Conservation (phyloP, 1,139 yeast species). For the Geotrichum aggregatum region DNA sequence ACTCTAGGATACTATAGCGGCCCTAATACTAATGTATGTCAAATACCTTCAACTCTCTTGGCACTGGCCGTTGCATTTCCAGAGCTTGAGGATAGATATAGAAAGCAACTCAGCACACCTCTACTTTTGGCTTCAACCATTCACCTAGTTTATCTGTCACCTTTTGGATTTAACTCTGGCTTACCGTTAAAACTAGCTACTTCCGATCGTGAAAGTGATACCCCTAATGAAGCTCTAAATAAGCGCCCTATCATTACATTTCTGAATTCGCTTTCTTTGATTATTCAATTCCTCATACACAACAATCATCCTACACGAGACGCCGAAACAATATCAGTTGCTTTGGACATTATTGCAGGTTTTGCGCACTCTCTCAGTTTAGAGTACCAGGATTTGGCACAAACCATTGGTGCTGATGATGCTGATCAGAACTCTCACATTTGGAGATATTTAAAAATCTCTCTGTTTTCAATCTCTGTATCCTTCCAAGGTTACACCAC, state of each 20-base stretch:
- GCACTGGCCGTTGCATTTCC: conserved; percentile 17
- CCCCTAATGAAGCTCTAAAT: conserved; percentile 3
- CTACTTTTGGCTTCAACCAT: conserved; percentile 3
- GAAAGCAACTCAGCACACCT: conserved; percentile 7
- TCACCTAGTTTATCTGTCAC: conserved; percentile 13
- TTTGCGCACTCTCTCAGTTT: conserved; percentile 18
- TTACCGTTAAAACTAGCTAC: not conserved
- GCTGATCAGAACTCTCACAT: conserved; percentile 20
- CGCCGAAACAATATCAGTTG: conserved; percentile 17
- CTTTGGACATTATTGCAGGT: conserved; percentile 9
- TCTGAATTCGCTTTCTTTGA: conserved; percentile 26
- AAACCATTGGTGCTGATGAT: conserved; percentile 10
- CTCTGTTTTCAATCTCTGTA: conserved; percentile 50
- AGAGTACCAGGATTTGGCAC: conserved; percentile 13
- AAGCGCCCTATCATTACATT: conserved; percentile 21
- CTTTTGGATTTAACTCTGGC: conserved; percentile 1
- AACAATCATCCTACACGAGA: conserved; percentile 14
- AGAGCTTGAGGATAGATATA: conserved; percentile 11
- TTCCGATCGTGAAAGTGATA: not conserved
- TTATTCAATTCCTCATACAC: conserved; percentile 24
- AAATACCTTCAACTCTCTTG: conserved; percentile 16
- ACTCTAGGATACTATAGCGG: conserved; percentile 9
- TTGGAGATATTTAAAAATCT: conserved; percentile 41
- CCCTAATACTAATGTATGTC: conserved; percentile 6
- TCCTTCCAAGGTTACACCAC: conserved; percentile 55